Evolutionary conservation across 257 asterid genomes (phyloP).

Genomic region (Salvia hispanica): DNA sequence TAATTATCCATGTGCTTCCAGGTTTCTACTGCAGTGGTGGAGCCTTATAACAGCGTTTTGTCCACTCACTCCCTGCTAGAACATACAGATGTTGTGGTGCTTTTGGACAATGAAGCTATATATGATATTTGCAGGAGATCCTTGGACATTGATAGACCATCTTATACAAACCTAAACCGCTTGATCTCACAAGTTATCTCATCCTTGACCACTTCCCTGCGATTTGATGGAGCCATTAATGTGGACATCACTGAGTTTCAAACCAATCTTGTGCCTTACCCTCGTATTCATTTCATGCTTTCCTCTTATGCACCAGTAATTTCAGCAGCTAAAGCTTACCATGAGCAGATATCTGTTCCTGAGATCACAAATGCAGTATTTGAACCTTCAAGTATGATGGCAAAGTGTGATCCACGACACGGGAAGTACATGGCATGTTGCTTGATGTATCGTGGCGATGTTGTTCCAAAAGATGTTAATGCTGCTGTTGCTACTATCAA

Average conservation of each 20-base stretch:
- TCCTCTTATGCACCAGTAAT: constrained; percentile 52
- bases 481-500: constrained; percentile 42
- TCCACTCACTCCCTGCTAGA: constrained; percentile 45
- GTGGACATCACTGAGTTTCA: constrained; percentile 49
- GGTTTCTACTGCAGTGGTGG: constrained; percentile 42
- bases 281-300: constrained; percentile 50
- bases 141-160: constrained; percentile 45
- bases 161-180: constrained; percentile 45
- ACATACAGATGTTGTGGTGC: constrained; percentile 46
- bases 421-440: constrained; percentile 18
- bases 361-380: constrained; percentile 44
- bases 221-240: constrained; percentile 48
- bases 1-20: constrained; percentile 14
- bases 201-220: constrained; percentile 45
- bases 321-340: constrained; percentile 45
- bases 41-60: constrained; percentile 43
- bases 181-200: constrained; percentile 43
- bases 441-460: constrained; percentile 47
- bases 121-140: constrained; percentile 44
- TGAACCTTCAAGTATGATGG: constrained; percentile 48
- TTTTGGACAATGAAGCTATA: constrained; percentile 49
- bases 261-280: constrained; percentile 49
- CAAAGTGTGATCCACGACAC: constrained; percentile 42
- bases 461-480: constrained; percentile 43
- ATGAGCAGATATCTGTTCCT: constrained; percentile 42